These are phyloP conservation scores for Syzygium aromaticum DNA, from an alignment of 345 rosid species.

Conservation along the genomic window DNA sequence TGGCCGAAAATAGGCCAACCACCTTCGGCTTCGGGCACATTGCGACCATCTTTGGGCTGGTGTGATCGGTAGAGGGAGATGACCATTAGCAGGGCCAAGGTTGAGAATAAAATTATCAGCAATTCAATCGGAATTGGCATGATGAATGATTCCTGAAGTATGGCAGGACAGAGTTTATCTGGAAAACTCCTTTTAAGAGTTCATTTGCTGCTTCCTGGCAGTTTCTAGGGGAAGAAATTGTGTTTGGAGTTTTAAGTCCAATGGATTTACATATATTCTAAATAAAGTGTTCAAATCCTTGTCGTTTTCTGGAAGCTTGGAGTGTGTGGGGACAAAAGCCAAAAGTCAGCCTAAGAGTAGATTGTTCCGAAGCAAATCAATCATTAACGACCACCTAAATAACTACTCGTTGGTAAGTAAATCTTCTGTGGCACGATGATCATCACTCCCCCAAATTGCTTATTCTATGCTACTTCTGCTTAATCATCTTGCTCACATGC, in stretches of 20 bases:
- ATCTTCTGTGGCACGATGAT: too few species aligned
- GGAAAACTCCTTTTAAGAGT: background rate
- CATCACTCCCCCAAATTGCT: too few species aligned
- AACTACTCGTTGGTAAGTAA: too few species aligned
- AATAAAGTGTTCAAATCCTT: background rate
- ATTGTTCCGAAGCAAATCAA: background rate
- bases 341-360: background rate
- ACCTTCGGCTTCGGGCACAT: conserved; percentile 16
- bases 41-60: background rate
- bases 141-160: background rate
- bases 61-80: background rate
- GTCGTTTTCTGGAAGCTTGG: background rate
- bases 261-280: background rate
- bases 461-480: too few species aligned
- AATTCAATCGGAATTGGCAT: background rate
- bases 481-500: too few species aligned
- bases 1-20: conserved; percentile 37
- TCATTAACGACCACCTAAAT: too few species aligned
- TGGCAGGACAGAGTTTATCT: background rate
- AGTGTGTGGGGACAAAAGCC: background rate
- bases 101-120: background rate
- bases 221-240: background rate
- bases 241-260: background rate
- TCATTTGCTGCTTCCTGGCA: background rate
- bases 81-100: background rate